Conservation (phyloP, 1,284 basidiomycete genomes). For the Cryptococcus hybrid region DNA sequence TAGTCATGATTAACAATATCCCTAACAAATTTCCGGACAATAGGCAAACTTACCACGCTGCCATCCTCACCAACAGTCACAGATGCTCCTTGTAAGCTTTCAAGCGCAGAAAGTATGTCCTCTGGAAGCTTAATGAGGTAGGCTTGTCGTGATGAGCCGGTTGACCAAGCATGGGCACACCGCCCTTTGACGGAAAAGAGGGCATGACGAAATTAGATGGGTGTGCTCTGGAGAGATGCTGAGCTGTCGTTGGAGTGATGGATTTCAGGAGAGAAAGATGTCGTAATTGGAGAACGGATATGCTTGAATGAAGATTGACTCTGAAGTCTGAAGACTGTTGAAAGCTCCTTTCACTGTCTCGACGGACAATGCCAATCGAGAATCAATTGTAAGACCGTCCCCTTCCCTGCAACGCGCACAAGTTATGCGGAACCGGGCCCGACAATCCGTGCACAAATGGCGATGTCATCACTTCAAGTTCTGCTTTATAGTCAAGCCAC, state of each 20-base stretch:
- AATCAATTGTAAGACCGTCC: too few species aligned
- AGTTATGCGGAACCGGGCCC: too few species aligned
- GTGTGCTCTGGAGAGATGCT: slow-evolving; percentile 12
- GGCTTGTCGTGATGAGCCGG: slow-evolving; percentile 25
- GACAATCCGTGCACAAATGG: too few species aligned
- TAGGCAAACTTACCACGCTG: slow-evolving; percentile 22
- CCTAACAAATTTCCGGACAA: too few species aligned
- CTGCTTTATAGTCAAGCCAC: too few species aligned
- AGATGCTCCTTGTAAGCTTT: slow-evolving; percentile 13
- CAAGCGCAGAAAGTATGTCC: slow-evolving; percentile 30
- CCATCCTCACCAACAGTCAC: slow-evolving; percentile 19
- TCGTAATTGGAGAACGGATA: background rate
- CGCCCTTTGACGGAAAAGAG: slow-evolving; percentile 16
- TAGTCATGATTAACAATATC: too few species aligned
- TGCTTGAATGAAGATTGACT: background rate
- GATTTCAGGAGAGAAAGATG: background rate
- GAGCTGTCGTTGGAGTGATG: background rate
- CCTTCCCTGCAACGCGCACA: too few species aligned
- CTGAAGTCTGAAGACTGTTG: too few species aligned
- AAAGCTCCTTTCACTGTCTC: too few species aligned
- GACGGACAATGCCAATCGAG: too few species aligned
- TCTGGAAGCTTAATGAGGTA: slow-evolving; percentile 39
- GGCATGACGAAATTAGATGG: background rate
- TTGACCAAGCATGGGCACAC: slow-evolving; percentile 16
- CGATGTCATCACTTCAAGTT: too few species aligned